Percentiles rank a stretch among this genome's conserved stretches.
phyloP scores from a whole-genome alignment of 2,329 filamentous ascomycete species.

The Penicillium sp. region DNA sequence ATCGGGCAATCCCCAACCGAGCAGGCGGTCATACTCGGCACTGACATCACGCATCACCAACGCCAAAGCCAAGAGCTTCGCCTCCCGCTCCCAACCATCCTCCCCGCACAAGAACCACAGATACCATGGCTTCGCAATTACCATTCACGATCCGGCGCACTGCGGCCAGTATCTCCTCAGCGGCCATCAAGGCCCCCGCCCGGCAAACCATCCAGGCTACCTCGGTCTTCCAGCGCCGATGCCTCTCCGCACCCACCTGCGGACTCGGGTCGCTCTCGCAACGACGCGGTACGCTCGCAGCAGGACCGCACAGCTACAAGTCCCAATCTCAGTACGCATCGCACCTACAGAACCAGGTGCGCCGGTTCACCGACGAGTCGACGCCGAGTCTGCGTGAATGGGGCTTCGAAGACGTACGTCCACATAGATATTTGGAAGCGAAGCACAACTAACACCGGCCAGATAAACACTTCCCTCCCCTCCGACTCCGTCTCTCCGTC shows the following conservation, averaged over 20 bases:
- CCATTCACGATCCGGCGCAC: constrained; percentile 14
- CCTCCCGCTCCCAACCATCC: neutral
- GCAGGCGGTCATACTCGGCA: constrained; percentile 20
- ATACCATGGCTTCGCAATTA: constrained; percentile 16
- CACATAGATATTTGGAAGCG: neutral
- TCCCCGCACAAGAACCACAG: neutral
- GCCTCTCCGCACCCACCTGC: constrained; percentile 15
- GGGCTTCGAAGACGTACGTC: constrained; percentile 38
- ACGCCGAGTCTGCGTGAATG: constrained; percentile 24
- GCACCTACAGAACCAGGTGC: constrained; percentile 11
- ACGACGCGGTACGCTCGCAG: neutral
- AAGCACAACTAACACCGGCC: neutral
- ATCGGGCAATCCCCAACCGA: neutral
- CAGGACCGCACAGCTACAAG: neutral
- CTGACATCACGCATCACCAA: constrained; percentile 22
- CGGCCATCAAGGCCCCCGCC: constrained; percentile 4
- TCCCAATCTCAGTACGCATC: neutral
- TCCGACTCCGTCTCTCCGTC: constrained; percentile 21
- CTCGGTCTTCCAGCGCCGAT: constrained; percentile 8
- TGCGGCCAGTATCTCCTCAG: neutral
- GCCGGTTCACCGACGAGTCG: constrained; percentile 22
- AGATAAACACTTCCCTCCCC: constrained; percentile 40
- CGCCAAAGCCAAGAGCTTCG: neutral
- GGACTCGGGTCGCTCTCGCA: constrained; percentile 10
- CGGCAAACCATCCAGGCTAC: constrained; percentile 4